Conservation (phyloP, 2,329 filamentous ascomycete genomes). For the Aspergillus tubingensis region DNA sequence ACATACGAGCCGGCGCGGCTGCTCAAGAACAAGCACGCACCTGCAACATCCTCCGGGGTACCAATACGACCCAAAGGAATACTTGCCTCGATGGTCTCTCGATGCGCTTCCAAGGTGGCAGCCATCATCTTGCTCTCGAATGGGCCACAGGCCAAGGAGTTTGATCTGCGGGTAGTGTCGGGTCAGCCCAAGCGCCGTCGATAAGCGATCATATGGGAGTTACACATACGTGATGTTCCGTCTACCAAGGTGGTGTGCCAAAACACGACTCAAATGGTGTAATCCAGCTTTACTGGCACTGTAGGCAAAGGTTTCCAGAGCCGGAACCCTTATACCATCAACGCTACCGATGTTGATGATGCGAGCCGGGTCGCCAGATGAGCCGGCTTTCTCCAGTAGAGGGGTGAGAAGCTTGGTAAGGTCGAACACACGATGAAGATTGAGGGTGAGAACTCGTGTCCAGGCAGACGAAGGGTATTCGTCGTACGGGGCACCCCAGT, state of each 20-base stretch:
- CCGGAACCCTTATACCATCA: slow-evolving; percentile 56
- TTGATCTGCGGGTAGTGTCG: slow-evolving; percentile 49
- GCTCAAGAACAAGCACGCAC: slow-evolving; percentile 69
- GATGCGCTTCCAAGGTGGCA: slow-evolving; percentile 54
- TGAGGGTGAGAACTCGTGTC: slow-evolving; percentile 59
- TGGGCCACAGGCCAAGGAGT: slow-evolving; percentile 71
- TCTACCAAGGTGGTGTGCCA: slow-evolving; percentile 53
- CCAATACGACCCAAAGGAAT: slow-evolving; percentile 70
- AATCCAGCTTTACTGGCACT: slow-evolving; percentile 56
- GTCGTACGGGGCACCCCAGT: slow-evolving; percentile 59
- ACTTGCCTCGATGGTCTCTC: slow-evolving; percentile 52
- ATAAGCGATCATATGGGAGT: background rate
- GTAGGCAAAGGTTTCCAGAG: slow-evolving; percentile 55
- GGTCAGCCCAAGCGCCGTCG: background rate
- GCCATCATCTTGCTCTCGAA: slow-evolving; percentile 58
- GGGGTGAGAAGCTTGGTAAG: slow-evolving; percentile 50
- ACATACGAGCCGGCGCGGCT: slow-evolving; percentile 67
- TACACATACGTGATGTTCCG: slow-evolving; percentile 55
- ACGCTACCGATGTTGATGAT: slow-evolving; percentile 59
- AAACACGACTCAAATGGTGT: slow-evolving; percentile 55
- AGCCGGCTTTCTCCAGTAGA: slow-evolving; percentile 50
- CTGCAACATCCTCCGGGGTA: slow-evolving; percentile 67
- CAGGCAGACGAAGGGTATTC: slow-evolving; percentile 60
- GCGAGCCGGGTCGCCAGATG: slow-evolving; percentile 46
- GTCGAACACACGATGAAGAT: slow-evolving; percentile 57